Conservation (phyloP, 192 early-diverging fungal genomes). For the Lunasporangiospora selenospora region DNA sequence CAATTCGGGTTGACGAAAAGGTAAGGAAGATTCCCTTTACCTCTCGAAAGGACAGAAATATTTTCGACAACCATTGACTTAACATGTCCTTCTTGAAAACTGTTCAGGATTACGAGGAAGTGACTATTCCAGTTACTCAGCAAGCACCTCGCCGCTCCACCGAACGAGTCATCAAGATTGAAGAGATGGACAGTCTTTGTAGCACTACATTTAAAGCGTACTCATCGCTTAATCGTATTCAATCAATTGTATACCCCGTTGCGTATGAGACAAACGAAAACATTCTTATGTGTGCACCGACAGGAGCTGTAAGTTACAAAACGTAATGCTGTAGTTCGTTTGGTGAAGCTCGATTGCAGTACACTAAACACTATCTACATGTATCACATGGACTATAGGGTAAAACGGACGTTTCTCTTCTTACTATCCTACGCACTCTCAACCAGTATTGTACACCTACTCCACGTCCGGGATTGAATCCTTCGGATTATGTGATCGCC, state of each 20-base stretch:
- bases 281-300: constrained; percentile 97
- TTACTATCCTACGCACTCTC: constrained; percentile 87
- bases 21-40: constrained; percentile 27
- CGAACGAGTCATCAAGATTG: constrained; percentile 72
- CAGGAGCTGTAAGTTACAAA: constrained; percentile 80
- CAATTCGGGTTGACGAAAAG: constrained; percentile 71
- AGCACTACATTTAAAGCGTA: constrained; percentile 86
- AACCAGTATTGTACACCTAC: constrained; percentile 73
- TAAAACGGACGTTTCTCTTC: constrained; percentile 97
- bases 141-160: constrained; percentile 66
- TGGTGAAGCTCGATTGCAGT: not conserved
- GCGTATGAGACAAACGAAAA: constrained; percentile 98
- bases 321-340: too few relatives aligned
- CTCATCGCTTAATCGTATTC: constrained; percentile 89
- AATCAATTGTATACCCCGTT: constrained; percentile 93
- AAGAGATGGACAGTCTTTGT: constrained; percentile 77
- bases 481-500: constrained; percentile 64
- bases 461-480: constrained; percentile 50
- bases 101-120: constrained; percentile 86
- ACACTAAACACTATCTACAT: too few relatives aligned
- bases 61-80: not conserved
- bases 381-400: too few relatives aligned
- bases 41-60: not conserved
- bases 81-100: not conserved
- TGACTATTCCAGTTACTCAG: constrained; percentile 83